Conservation (phyloP, 768 basidiomycete species). For the Rhodotorula sphaerocarpa region DNA sequence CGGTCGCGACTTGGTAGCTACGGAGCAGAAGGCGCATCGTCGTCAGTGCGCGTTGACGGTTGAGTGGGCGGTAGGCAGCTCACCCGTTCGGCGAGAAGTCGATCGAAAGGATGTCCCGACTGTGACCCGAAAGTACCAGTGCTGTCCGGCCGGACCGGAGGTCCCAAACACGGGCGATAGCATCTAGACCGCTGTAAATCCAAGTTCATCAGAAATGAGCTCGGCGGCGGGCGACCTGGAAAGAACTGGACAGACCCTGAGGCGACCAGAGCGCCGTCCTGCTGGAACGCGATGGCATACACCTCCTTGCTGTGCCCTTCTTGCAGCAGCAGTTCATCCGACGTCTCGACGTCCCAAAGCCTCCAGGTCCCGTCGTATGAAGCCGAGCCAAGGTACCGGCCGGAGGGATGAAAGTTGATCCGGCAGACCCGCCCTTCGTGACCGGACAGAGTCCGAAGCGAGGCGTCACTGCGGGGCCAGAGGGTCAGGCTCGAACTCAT, state of each 20-base stretch:
- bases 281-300: conserved; percentile 89
- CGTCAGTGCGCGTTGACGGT: not conserved
- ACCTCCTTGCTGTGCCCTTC: conserved; percentile 98
- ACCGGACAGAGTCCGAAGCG: conserved; percentile 75
- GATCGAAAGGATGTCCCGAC: conserved; percentile 80
- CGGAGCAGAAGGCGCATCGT: conserved; percentile 10
- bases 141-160: conserved; percentile 86
- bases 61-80: conserved; percentile 36
- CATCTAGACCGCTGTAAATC: conserved; percentile 71
- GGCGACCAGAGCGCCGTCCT: conserved; percentile 83
- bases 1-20: conserved; percentile 95
- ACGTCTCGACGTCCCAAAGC: conserved; percentile 80
- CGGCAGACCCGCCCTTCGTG: conserved; percentile 86
- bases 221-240: not conserved
- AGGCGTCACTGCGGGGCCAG: conserved; percentile 52
- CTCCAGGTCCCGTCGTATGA: conserved; percentile 97
- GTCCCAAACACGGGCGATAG: conserved; percentile 96
- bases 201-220: conserved; percentile 4
- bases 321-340: conserved; percentile 69
- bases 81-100: conserved; percentile 95
- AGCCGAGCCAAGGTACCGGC: conserved; percentile 83
- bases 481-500: not conserved
- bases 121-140: conserved; percentile 96
- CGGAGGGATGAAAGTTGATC: conserved; percentile 93
- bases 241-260: conserved; percentile 62